phyloP scores from a whole-genome alignment of 352 stramenopile species.

The Pythium oligandrum region DNA sequence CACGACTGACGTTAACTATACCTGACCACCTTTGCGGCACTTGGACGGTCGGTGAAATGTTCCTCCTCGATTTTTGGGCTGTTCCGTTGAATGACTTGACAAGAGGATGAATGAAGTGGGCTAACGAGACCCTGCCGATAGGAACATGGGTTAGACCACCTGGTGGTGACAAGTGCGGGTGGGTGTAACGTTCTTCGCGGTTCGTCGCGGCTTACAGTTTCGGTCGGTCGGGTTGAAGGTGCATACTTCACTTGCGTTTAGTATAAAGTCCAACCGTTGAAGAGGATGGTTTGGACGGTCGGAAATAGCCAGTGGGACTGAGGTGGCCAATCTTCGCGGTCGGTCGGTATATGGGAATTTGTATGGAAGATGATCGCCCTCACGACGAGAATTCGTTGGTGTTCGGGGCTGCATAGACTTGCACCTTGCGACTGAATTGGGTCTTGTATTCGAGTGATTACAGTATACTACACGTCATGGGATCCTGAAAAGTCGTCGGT shows the following conservation, averaged over 20 bases:
- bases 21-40: neutral
- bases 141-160: neutral
- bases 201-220: slow-evolving; percentile 14
- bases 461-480: too few relatives aligned
- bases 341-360: slow-evolving; percentile 38
- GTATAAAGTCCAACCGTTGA: slow-evolving; percentile 9
- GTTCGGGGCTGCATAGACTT: slow-evolving; percentile 17
- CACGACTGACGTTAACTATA: slow-evolving; percentile 21
- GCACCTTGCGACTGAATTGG: too few relatives aligned
- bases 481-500: slow-evolving; percentile 18
- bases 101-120: too few relatives aligned
- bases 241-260: slow-evolving; percentile 11
- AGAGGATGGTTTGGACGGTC: slow-evolving; percentile 5
- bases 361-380: slow-evolving; percentile 18
- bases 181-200: slow-evolving; percentile 12
- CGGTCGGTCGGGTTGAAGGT: slow-evolving; percentile 10
- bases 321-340: slow-evolving; percentile 16
- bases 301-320: neutral
- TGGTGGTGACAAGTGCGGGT: neutral
- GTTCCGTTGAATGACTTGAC: too few relatives aligned
- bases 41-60: slow-evolving; percentile 19
- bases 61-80: too few relatives aligned
- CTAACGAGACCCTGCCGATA: slow-evolving; percentile 11
- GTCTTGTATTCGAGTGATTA: too few relatives aligned
- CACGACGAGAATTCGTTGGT: slow-evolving; percentile 14